Conservation (phyloP, 208 protist genomes). For the Leishmania turanica region DNA sequence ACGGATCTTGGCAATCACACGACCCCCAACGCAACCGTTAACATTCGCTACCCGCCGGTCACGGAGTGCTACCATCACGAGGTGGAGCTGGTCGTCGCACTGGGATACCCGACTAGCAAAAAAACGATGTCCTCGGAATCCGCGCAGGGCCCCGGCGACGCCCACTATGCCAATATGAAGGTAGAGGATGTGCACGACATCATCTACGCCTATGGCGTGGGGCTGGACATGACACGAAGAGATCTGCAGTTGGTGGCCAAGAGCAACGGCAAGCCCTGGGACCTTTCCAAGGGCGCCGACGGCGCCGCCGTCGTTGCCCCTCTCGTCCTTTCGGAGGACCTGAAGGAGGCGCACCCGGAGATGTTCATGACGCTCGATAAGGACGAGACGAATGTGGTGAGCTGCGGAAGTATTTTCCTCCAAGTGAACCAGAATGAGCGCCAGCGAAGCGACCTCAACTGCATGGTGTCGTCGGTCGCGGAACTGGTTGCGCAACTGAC, state of each 20-base stretch:
- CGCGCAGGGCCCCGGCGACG: slow-evolving; percentile 10
- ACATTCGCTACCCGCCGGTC: slow-evolving; percentile 56
- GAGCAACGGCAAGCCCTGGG: slow-evolving; percentile 76
- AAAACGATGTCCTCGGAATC: neutral
- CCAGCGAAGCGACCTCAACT: slow-evolving; percentile 62
- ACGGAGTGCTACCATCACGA: slow-evolving; percentile 86
- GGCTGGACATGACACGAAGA: slow-evolving; percentile 90
- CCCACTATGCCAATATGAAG: slow-evolving; percentile 41
- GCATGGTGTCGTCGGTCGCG: slow-evolving; percentile 67
- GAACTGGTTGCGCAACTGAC: slow-evolving; percentile 69
- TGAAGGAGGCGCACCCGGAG: slow-evolving; percentile 31
- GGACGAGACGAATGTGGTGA: slow-evolving; percentile 17
- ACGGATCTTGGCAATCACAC: slow-evolving; percentile 30
- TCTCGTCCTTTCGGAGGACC: slow-evolving; percentile 43
- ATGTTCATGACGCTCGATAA: slow-evolving; percentile 43
- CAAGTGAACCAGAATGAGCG: slow-evolving; percentile 67
- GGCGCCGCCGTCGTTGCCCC: slow-evolving; percentile 62
- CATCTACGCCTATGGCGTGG: slow-evolving; percentile 82
- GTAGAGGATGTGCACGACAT: slow-evolving; percentile 49
- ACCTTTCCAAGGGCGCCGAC: slow-evolving; percentile 85
- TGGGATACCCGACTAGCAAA: slow-evolving; percentile 34
- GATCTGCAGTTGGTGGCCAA: slow-evolving; percentile 83
- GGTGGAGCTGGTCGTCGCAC: slow-evolving; percentile 82
- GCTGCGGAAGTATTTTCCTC: slow-evolving; percentile 49
- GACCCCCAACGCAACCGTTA: slow-evolving; percentile 28